Percentiles rank a stretch among this genome's conserved stretches.
Conservation (phyloP, 73 alveolate genomes). For the Paramecium bursaria region DNA sequence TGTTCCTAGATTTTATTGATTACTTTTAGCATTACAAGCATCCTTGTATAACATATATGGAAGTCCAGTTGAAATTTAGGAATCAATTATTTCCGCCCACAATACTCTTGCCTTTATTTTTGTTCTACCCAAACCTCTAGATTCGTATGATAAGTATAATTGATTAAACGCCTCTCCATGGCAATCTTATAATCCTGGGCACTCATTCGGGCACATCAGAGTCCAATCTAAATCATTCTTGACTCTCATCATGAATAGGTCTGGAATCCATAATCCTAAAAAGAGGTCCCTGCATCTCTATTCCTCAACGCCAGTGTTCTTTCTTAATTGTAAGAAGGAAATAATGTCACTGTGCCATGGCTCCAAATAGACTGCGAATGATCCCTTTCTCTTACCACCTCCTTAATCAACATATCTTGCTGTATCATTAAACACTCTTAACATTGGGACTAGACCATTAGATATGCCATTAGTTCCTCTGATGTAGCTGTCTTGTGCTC, state of each 20-base stretch:
- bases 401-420: slow-evolving; percentile 97
- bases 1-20: slow-evolving; percentile 95
- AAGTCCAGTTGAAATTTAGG: slow-evolving; percentile 93
- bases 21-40: slow-evolving; percentile 87
- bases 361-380: slow-evolving; percentile 96
- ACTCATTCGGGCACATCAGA: slow-evolving; percentile 97
- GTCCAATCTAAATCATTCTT: slow-evolving; percentile 94
- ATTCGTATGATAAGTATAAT: slow-evolving; percentile 83
- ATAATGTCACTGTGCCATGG: slow-evolving; percentile 98
- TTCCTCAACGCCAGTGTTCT: slow-evolving; percentile 95
- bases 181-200: slow-evolving; percentile 73
- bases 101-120: slow-evolving; percentile 90
- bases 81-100: slow-evolving; percentile 91
- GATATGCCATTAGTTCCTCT: slow-evolving; percentile 95
- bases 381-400: slow-evolving; percentile 98
- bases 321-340: slow-evolving; percentile 90
- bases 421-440: slow-evolving; percentile 94
- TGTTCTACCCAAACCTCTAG: slow-evolving; percentile 83
- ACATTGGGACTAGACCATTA: slow-evolving; percentile 97
- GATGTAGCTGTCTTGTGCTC: slow-evolving; percentile 91
- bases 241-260: slow-evolving; percentile 95
- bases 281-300: slow-evolving; percentile 95
- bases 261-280: slow-evolving; percentile 96
- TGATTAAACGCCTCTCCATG: slow-evolving; percentile 92
- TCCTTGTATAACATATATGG: slow-evolving; percentile 97